phyloP scores from a whole-genome alignment of 306 rosid genomes.

The Cicer bijugum region DNA sequence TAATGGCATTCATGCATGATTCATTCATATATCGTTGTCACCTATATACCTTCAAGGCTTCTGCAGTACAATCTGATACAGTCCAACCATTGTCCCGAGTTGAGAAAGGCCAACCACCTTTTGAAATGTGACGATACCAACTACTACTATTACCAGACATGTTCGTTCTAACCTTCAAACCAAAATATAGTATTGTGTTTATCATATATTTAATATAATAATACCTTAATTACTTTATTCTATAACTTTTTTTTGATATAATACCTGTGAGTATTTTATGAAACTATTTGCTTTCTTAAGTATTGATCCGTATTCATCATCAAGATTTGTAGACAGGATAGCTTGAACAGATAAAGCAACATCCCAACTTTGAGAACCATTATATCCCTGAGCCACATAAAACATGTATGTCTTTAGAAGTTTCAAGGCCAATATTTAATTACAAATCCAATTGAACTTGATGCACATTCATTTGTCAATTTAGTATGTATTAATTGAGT shows the following conservation, averaged over 20 bases:
- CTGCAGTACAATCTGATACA: constrained; percentile 75
- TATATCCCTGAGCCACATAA: constrained; percentile 56
- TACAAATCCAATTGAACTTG: not conserved
- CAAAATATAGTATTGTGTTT: not conserved
- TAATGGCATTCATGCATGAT: too few species aligned
- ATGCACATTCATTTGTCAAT: not conserved
- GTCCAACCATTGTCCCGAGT: constrained; percentile 75
- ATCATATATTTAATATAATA: not conserved
- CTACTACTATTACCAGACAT: constrained; percentile 49
- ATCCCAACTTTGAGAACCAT: constrained; percentile 83
- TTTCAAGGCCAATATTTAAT: not conserved
- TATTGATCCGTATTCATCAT: constrained; percentile 57
- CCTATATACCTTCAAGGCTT: constrained; percentile 63
- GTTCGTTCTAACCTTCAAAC: constrained; percentile 50
- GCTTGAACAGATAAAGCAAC: constrained; percentile 73
- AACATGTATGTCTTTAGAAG: constrained; percentile 1
- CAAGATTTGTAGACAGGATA: constrained; percentile 58
- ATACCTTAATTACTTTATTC: not conserved
- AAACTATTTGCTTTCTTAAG: constrained; percentile 66
- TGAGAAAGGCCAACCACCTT: constrained; percentile 87
- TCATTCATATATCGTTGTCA: too few species aligned
- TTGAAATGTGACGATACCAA: constrained; percentile 69
- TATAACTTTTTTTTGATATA: not conserved
- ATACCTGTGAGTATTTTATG: constrained; percentile 64
- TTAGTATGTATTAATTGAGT: not conserved